phyloP scores from a whole-genome alignment of 306 rosid species.

The Chamaecrista fasciculata region DNA sequence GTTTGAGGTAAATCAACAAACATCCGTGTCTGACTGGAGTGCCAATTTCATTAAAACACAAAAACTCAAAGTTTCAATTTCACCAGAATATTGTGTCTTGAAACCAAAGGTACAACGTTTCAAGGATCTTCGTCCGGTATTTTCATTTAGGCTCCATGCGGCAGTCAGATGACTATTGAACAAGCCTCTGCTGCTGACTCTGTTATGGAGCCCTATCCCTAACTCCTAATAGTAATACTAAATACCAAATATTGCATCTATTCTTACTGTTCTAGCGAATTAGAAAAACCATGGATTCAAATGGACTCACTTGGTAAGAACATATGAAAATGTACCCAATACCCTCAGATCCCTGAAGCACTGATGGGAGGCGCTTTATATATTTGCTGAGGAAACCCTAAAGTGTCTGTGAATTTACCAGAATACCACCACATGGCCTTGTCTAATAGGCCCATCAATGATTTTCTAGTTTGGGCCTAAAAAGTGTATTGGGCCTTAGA shows the following conservation, averaged over 20 bases:
- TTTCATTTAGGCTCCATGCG: conserved; percentile 52
- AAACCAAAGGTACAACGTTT: conserved; percentile 39
- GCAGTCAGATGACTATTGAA: conserved; percentile 52
- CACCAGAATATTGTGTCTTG: conserved; percentile 56
- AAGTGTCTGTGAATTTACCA: neutral
- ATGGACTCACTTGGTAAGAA: neutral
- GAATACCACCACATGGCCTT: neutral
- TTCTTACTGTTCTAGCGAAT: neutral
- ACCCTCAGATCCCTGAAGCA: neutral
- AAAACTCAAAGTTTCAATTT: neutral
- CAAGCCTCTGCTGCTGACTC: conserved; percentile 65
- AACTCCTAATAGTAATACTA: neutral
- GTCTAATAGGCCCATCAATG: neutral
- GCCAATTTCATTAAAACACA: neutral
- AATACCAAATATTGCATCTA: too few relatives aligned
- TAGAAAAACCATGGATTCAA: neutral
- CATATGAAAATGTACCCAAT: neutral
- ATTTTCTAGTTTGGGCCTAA: too few relatives aligned
- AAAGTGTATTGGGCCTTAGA: neutral
- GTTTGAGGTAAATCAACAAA: too few relatives aligned
- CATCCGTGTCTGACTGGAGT: too few relatives aligned
- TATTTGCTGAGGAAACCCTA: neutral
- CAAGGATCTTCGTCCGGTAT: conserved; percentile 65
- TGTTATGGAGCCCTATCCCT: conserved; percentile 41
- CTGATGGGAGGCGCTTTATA: neutral